These are phyloP conservation scores for Syzygium syzygioides DNA, from an alignment of 441 rosid species.

Conservation along the genomic window DNA sequence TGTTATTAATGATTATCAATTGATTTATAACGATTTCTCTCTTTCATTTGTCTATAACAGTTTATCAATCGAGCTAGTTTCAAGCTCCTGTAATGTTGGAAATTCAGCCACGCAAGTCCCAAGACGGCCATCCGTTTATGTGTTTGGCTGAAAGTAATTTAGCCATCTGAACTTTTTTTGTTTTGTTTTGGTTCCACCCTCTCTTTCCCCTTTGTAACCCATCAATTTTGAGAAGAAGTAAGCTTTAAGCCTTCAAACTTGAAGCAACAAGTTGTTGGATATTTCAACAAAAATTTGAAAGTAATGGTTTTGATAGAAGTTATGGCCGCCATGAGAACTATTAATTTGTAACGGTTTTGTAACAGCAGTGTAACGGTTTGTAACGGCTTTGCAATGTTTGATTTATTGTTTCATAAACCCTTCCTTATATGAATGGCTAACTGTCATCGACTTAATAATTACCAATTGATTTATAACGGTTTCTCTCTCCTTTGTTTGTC, in stretches of 20 bases:
- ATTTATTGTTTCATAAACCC: too few species aligned
- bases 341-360: neutral
- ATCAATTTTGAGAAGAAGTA: neutral
- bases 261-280: neutral
- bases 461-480: too few species aligned
- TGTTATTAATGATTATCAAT: too few species aligned
- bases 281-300: neutral
- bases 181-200: neutral
- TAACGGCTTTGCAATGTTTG: too few species aligned
- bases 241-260: neutral
- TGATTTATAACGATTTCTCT: too few species aligned
- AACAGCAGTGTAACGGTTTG: neutral
- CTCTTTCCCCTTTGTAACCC: neutral
- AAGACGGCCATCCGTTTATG: rapidly evolving
- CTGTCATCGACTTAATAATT: too few species aligned
- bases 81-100: too few species aligned
- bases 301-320: neutral
- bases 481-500: too few species aligned
- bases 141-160: too few species aligned
- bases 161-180: neutral
- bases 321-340: neutral
- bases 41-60: too few species aligned
- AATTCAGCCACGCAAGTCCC: neutral
- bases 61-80: too few species aligned
- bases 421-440: too few species aligned